Evolutionary conservation across 2,329 filamentous ascomycete genomes (phyloP).

Genomic region (Trichoderma guizhouense): DNA sequence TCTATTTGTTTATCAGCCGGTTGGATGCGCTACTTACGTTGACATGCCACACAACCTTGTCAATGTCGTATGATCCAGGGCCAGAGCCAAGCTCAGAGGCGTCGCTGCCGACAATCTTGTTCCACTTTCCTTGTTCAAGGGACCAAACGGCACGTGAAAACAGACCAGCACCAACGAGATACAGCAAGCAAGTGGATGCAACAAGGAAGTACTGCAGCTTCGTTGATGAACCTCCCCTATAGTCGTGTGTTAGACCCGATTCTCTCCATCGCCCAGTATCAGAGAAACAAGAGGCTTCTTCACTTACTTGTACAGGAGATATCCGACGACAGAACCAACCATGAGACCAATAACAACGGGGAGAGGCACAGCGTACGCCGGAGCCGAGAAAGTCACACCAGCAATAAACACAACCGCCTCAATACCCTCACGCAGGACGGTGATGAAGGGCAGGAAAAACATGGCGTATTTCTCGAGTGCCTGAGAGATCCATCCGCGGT

Average conservation of each 20-base stretch:
- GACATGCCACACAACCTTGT: constrained; percentile 76
- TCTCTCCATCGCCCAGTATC: not conserved
- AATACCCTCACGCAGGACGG: constrained; percentile 80
- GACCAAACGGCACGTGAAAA: constrained; percentile 76
- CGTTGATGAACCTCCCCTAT: constrained; percentile 42
- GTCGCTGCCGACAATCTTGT: constrained; percentile 58
- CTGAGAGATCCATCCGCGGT: constrained; percentile 50
- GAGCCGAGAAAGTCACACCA: constrained; percentile 73
- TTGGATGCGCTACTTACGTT: constrained; percentile 52
- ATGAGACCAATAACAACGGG: constrained; percentile 69
- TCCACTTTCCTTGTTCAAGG: constrained; percentile 69
- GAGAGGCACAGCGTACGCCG: constrained; percentile 73
- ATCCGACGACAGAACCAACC: constrained; percentile 66
- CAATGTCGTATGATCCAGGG: constrained; percentile 75
- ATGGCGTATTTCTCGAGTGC: constrained; percentile 77
- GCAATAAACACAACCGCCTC: constrained; percentile 85
- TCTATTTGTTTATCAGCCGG: too few relatives aligned
- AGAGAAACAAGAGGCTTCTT: not conserved
- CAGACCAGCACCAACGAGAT: constrained; percentile 78
- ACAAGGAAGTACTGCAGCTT: constrained; percentile 72
- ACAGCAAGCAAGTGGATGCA: constrained; percentile 75
- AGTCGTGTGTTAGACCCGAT: not conserved
- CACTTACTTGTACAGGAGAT: constrained; percentile 70
- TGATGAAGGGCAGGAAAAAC: constrained; percentile 83
- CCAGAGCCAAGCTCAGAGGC: constrained; percentile 52